Percentiles rank a stretch among this genome's conserved stretches.
These are phyloP conservation scores for Gremmenia infestans DNA, from an alignment of 2,329 filamentous ascomycete species.

Conservation along the genomic window DNA sequence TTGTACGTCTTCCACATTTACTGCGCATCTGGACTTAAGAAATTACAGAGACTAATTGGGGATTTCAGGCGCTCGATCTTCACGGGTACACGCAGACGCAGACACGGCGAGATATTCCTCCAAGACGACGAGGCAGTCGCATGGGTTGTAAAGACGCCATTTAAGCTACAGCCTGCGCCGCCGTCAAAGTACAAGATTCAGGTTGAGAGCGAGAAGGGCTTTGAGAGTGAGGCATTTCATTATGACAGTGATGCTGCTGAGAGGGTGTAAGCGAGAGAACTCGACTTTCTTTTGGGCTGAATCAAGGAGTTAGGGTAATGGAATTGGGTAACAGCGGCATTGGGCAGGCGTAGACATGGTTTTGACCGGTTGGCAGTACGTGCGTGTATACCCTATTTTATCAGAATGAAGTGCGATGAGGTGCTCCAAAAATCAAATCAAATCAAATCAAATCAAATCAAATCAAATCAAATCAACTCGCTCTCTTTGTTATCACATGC, in stretches of 20 bases:
- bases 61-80: neutral
- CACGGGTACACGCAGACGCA: neutral
- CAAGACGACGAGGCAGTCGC: slow-evolving; percentile 19
- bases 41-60: slow-evolving; percentile 1
- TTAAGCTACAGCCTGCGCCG: slow-evolving; percentile 11
- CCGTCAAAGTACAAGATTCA: slow-evolving; percentile 2
- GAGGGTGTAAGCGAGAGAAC: slow-evolving; percentile 2
- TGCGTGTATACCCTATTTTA: too few relatives aligned
- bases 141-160: slow-evolving; percentile 17
- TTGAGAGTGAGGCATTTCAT: slow-evolving; percentile 7
- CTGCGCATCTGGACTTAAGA: neutral
- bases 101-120: slow-evolving; percentile 20
- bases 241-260: slow-evolving; percentile 17
- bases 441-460: too few relatives aligned
- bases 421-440: too few relatives aligned
- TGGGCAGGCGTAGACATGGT: too few relatives aligned
- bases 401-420: too few relatives aligned
- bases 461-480: too few relatives aligned
- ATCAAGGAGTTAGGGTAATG: neutral
- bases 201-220: neutral
- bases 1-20: slow-evolving; percentile 13
- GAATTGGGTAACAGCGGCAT: too few relatives aligned
- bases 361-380: too few relatives aligned
- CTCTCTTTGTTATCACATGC: too few relatives aligned
- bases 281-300: neutral